These are phyloP conservation scores for Rhodotorula graminis DNA, from an alignment of 768 basidiomycete species.

Conservation along the genomic window DNA sequence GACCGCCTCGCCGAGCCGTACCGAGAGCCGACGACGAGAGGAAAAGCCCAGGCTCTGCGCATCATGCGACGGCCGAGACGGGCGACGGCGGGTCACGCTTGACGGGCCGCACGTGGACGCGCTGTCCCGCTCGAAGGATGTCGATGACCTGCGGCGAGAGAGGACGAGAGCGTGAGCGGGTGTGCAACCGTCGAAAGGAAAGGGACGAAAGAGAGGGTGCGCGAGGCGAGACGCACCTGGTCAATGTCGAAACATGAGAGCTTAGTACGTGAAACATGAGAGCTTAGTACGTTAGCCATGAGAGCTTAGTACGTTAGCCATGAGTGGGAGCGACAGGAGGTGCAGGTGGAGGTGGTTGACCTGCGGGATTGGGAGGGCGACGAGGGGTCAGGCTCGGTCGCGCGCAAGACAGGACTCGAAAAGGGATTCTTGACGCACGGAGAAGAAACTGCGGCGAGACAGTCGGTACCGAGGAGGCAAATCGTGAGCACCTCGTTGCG, in stretches of 20 bases:
- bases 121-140: slow-evolving; percentile 14
- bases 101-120: slow-evolving; percentile 26
- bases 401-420: too few species aligned
- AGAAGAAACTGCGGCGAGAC: slow-evolving; percentile 25
- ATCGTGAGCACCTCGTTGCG: too few species aligned
- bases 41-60: too few species aligned
- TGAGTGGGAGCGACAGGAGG: slow-evolving; percentile 36
- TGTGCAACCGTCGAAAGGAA: neutral
- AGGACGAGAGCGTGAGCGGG: neutral
- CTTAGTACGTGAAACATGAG: too few species aligned
- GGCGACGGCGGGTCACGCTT: neutral
- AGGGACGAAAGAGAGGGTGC: neutral
- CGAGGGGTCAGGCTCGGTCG: too few species aligned
- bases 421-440: slow-evolving; percentile 10
- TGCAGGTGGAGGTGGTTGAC: slow-evolving; percentile 36
- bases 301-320: too few species aligned
- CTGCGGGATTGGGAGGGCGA: too few species aligned
- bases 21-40: too few species aligned
- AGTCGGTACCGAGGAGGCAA: too few species aligned
- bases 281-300: too few species aligned
- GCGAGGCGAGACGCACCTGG: slow-evolving; percentile 10
- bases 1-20: too few species aligned
- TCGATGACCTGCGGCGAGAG: neutral
- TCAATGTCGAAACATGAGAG: slow-evolving; percentile 22
- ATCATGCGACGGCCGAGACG: too few species aligned